phyloP scores from a whole-genome alignment of 257 asterid genomes.

The Cynanchum wilfordii region DNA sequence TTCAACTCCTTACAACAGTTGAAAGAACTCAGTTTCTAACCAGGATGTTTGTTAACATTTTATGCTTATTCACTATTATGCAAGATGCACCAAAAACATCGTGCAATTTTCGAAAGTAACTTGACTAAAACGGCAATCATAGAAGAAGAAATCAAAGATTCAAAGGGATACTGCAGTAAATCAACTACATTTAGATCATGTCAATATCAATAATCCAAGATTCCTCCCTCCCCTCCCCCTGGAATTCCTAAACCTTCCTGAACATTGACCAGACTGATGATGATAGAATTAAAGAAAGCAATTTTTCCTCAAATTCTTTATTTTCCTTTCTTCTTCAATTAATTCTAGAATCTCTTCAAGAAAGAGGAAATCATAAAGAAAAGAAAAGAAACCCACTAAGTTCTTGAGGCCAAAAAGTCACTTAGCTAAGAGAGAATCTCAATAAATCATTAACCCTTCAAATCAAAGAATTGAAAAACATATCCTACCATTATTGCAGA shows the following conservation, averaged over 20 bases:
- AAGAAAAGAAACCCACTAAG: no score
- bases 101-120: background rate
- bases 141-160: background rate
- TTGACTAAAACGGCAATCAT: background rate
- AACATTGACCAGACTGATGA: background rate
- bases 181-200: background rate
- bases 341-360: background rate
- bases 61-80: background rate
- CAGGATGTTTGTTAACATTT: background rate
- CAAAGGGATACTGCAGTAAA: background rate
- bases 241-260: background rate
- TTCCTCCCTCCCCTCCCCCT: no score
- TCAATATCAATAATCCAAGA: background rate
- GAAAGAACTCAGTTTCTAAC: constrained; percentile 5
- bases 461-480: background rate
- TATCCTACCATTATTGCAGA: background rate
- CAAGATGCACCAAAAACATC: no score
- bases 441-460: background rate
- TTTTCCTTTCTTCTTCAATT: background rate
- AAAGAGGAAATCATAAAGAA: background rate
- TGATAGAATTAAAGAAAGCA: background rate
- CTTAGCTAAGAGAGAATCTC: background rate
- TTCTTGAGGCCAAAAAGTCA: background rate
- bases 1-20: constrained; percentile 63
- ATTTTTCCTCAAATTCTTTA: background rate